phyloP scores from a whole-genome alignment of 768 basidiomycete genomes.

The Termitomyces titanicus region DNA sequence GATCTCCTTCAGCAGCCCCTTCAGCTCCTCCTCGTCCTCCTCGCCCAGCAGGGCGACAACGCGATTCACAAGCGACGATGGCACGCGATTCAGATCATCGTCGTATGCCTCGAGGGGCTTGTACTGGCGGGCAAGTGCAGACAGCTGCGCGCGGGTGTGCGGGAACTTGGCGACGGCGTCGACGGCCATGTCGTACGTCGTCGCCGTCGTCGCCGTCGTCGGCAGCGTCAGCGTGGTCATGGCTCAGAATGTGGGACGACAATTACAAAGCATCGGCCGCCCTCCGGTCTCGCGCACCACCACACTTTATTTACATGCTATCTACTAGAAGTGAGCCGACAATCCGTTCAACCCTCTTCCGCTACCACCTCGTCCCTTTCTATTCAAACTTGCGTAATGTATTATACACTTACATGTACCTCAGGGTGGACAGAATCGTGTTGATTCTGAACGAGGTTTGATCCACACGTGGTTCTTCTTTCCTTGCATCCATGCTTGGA shows the following conservation, averaged over 20 bases:
- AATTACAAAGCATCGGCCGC: slow-evolving; percentile 8
- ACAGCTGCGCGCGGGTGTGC: slow-evolving; percentile 80
- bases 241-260: slow-evolving; percentile 1
- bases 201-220: slow-evolving; percentile 3
- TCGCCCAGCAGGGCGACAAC: slow-evolving; percentile 71
- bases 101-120: slow-evolving; percentile 59
- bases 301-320: no score
- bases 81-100: slow-evolving; percentile 51
- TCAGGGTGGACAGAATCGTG: no score
- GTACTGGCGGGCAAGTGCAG: slow-evolving; percentile 69
- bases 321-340: no score
- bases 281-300: no score
- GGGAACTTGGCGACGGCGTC: slow-evolving; percentile 50
- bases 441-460: no score
- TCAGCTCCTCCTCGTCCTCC: slow-evolving; percentile 87
- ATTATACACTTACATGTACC: no score
- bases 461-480: no score
- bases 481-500: no score
- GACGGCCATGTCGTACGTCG: slow-evolving; percentile 8
- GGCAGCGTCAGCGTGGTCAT: slow-evolving; percentile 11
- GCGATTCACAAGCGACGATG: slow-evolving; percentile 58
- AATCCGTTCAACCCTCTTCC: no score
- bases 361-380: no score
- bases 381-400: no score
- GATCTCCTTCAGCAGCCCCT: slow-evolving; percentile 63